These are phyloP conservation scores for Crataegus laevigata DNA, from an alignment of 306 rosid species.

Conservation along the genomic window DNA sequence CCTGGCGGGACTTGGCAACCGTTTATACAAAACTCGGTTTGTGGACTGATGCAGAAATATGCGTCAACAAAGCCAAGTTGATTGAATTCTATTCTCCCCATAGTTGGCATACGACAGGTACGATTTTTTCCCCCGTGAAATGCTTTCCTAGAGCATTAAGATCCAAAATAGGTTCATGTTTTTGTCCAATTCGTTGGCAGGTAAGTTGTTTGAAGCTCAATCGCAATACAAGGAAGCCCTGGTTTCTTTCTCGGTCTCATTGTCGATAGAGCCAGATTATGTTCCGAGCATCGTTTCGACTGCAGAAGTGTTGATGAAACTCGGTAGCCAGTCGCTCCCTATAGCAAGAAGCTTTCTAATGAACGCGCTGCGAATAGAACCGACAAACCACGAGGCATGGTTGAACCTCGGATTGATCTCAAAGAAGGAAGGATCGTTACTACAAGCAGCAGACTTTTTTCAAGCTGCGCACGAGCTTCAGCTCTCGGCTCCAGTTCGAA, in stretches of 20 bases:
- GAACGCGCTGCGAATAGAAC: conserved; percentile 69
- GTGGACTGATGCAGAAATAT: conserved; percentile 73
- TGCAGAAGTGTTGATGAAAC: conserved; percentile 57
- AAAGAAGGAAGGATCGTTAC: conserved; percentile 55
- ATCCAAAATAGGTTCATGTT: background rate
- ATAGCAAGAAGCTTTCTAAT: conserved; percentile 72
- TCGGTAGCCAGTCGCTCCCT: conserved; percentile 45
- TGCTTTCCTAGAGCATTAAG: background rate
- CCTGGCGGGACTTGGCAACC: conserved; percentile 77
- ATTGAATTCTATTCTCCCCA: conserved; percentile 49
- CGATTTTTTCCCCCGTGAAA: background rate
- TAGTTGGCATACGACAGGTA: conserved; percentile 73
- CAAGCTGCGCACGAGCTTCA: conserved; percentile 76
- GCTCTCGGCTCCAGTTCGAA: conserved; percentile 60
- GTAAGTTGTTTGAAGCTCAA: conserved; percentile 53
- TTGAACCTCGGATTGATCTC: conserved; percentile 60
- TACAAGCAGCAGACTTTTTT: conserved; percentile 72
- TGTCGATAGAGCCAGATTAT: conserved; percentile 65
- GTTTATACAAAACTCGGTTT: conserved; percentile 52
- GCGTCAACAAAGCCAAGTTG: conserved; percentile 54
- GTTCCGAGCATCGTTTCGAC: conserved; percentile 67
- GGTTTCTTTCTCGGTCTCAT: conserved; percentile 53
- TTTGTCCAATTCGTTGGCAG: conserved; percentile 24
- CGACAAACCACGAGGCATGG: conserved; percentile 75
- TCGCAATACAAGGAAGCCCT: conserved; percentile 57